Percentiles rank a stretch among this genome's conserved stretches.
phyloP scores from a whole-genome alignment of 1,139 yeast species.

The Kluyveromyces sp. region DNA sequence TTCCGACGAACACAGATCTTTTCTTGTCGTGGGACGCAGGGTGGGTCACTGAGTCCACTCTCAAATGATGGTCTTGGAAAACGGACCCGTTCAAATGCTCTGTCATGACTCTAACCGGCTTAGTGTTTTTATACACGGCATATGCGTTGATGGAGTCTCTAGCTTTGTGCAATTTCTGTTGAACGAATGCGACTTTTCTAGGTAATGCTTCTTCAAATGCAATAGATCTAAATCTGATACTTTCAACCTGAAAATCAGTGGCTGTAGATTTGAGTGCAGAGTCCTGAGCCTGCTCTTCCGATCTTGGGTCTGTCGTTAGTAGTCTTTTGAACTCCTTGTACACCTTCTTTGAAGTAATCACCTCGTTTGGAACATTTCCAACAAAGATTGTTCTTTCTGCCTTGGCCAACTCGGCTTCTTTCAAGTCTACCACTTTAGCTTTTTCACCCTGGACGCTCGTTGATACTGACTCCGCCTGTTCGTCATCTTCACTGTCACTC shows the following conservation, averaged over 20 bases:
- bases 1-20: slow-evolving; percentile 86
- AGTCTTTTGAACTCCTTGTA: slow-evolving; percentile 59
- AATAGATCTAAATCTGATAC: slow-evolving; percentile 85
- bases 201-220: slow-evolving; percentile 86
- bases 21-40: slow-evolving; percentile 83
- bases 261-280: slow-evolving; percentile 10
- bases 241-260: slow-evolving; percentile 44
- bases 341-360: slow-evolving; percentile 54
- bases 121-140: slow-evolving; percentile 55
- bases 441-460: slow-evolving; percentile 12
- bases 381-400: slow-evolving; percentile 86
- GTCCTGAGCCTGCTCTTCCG: slow-evolving; percentile 11
- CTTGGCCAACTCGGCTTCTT: slow-evolving; percentile 67
- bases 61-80: slow-evolving; percentile 66
- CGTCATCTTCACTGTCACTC: slow-evolving; percentile 10
- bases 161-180: slow-evolving; percentile 67
- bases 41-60: slow-evolving; percentile 89
- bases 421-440: slow-evolving; percentile 35
- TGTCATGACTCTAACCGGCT: slow-evolving; percentile 39
- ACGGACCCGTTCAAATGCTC: slow-evolving; percentile 59
- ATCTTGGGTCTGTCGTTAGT: slow-evolving; percentile 42
- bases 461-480: slow-evolving; percentile 19
- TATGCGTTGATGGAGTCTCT: slow-evolving; percentile 85
- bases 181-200: slow-evolving; percentile 83
- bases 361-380: slow-evolving; percentile 70